Base-by-base conservation (phyloP, 2,329 filamentous ascomycete species). In the Chaetomiaceae sp. region DNA sequence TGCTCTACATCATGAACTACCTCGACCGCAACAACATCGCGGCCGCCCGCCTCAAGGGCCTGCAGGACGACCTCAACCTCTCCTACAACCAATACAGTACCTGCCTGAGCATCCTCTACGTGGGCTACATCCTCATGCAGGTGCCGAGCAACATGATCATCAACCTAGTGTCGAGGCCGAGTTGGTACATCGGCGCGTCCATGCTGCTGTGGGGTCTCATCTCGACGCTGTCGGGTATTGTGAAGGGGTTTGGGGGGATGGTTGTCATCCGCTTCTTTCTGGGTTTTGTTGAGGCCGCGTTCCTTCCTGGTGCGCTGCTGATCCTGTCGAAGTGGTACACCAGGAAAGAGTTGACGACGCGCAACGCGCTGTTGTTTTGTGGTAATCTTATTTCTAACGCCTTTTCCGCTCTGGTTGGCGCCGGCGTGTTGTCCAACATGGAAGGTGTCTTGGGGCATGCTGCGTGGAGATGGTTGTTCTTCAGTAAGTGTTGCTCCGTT, bases 1-100 rank as follows among this genome's bases (percentile, higher is more conserved):
- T 89, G 57, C 86, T 89, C 70, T 89, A 89, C 62, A 87, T 89
- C 64, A 74, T 86, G 67, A 89, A 89, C 68, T 89, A 87, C 65
- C 72, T 83, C 25, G 82, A 85, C 60, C 72, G 82, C 31, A 85
- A 85, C 64, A 85, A 86, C 65, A 85, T 87, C 55, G 82, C 82
- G 2, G 76, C 82, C 1, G 85, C 85, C 1, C 75, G 79, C 19
- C 72, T 87, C 46, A 79, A 81, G 62, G 83, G 83, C 5, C 70
- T 88, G 17, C 78, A 85, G 50, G 70, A 72, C 8, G 84, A 87
- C 45, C 67, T 86, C 19, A 63, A 70, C 2, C 70, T 86, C 54
- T 66, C 66, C 35, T 69, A 78, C 58, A 75, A 73, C 3, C 70
- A 87, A 63, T 87, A 87, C 62, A 76, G 81, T 51, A 83, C 81